Evolutionary conservation across 129 eudicot genomes (phyloP).

Genomic region (Sambucus nigra): DNA sequence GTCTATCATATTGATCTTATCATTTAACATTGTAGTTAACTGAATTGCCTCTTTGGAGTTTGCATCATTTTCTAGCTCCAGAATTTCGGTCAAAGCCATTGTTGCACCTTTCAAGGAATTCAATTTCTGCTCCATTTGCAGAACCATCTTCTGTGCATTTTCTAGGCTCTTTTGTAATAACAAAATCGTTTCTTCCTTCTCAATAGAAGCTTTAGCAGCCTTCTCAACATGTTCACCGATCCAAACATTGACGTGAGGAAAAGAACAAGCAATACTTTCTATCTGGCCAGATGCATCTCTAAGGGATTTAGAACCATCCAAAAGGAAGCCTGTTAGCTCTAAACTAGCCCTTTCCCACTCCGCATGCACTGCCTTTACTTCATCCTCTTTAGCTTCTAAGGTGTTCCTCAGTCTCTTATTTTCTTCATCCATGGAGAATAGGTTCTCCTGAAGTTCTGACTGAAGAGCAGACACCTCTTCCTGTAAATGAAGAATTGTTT

Average conservation of each 20-base stretch:
- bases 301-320: conserved; percentile 73
- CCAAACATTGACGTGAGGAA: conserved; percentile 40
- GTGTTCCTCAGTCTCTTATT: conserved; percentile 34
- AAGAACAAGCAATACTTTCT: conserved; percentile 48
- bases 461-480: conserved; percentile 63
- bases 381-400: conserved; percentile 54
- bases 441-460: conserved; percentile 41
- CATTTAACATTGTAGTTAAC: conserved; percentile 6
- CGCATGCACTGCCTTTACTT: conserved; percentile 29
- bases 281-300: conserved; percentile 55
- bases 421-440: conserved; percentile 48
- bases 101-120: conserved; percentile 61
- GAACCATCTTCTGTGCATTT: conserved; percentile 44
- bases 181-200: conserved; percentile 54
- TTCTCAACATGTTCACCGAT: conserved; percentile 56
- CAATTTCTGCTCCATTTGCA: conserved; percentile 57
- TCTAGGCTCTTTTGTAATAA: conserved; percentile 57
- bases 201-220: conserved; percentile 51
- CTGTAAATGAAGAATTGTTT: conserved; percentile 53
- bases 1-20: conserved; percentile 12
- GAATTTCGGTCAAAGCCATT: conserved; percentile 62
- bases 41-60: conserved; percentile 14
- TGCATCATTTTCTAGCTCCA: conserved; percentile 26
- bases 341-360: conserved; percentile 77
- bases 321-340: conserved; percentile 65